These are phyloP conservation scores for Balamuthia mandrillaris DNA, from an alignment of 208 protist genomes.

Conservation along the genomic window DNA sequence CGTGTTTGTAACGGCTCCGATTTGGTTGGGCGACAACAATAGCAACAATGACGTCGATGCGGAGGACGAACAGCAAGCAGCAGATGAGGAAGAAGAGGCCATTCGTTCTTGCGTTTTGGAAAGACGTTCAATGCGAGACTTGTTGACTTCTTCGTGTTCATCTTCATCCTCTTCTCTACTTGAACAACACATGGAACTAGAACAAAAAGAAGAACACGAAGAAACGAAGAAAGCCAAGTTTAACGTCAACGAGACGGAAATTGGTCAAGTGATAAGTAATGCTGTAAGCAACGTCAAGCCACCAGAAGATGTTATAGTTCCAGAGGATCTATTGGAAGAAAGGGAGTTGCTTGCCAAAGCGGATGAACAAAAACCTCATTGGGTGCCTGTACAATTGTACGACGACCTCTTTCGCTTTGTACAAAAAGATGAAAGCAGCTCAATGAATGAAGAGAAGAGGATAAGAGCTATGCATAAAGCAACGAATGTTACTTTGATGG, in stretches of 20 bases:
- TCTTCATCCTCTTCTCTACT: neutral
- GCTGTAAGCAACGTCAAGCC: neutral
- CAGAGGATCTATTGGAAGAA: too few relatives aligned
- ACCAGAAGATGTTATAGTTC: neutral
- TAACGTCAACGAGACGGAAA: too few relatives aligned
- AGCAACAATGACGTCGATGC: neutral
- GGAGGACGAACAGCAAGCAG: neutral
- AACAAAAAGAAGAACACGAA: too few relatives aligned
- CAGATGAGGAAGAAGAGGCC: neutral
- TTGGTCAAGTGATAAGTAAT: neutral
- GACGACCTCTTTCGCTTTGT: too few relatives aligned
- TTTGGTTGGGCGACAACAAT: neutral
- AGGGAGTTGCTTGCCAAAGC: neutral
- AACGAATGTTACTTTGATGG: neutral
- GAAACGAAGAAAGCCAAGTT: too few relatives aligned
- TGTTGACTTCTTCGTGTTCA: neutral
- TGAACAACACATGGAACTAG: too few relatives aligned
- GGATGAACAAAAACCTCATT: neutral
- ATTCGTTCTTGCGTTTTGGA: neutral
- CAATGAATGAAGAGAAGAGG: too few relatives aligned
- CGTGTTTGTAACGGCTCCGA: neutral
- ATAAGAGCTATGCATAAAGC: neutral
- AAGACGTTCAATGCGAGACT: neutral
- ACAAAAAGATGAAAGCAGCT: too few relatives aligned
- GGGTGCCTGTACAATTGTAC: slow-evolving; percentile 15